Conservation (phyloP, 2,329 filamentous ascomycete genomes). For the Raffaelea deltoideospora region DNA sequence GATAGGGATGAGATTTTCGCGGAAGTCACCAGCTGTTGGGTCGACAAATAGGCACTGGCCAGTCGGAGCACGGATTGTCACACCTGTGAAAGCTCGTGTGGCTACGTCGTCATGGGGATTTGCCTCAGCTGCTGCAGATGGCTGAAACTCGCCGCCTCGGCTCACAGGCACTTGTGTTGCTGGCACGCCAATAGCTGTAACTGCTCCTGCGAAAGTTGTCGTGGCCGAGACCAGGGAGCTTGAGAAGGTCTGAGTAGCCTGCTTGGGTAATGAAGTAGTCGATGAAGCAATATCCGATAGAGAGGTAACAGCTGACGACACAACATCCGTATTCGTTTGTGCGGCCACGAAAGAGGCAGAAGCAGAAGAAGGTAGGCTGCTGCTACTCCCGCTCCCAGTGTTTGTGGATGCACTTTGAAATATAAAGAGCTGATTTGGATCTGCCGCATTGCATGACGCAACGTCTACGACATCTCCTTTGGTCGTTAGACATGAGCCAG, state of each 20-base stretch:
- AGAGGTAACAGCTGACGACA: not conserved
- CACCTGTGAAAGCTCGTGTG: conserved; percentile 26
- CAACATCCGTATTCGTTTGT: not conserved
- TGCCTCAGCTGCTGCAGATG: conserved; percentile 32
- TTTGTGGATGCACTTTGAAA: conserved; percentile 11
- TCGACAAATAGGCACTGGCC: conserved; percentile 37
- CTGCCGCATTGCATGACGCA: conserved; percentile 23
- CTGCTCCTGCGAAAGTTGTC: not conserved
- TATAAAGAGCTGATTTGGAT: conserved; percentile 27
- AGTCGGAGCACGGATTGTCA: conserved; percentile 29
- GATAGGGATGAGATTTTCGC: conserved; percentile 36
- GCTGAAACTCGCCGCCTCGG: conserved; percentile 31
- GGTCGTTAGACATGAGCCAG: conserved; percentile 30
- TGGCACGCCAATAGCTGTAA: conserved; percentile 20
- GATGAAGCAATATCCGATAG: too few relatives aligned
- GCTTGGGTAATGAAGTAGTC: too few relatives aligned
- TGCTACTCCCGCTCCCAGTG: too few relatives aligned
- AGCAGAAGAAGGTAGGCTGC: not conserved
- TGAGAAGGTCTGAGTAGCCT: too few relatives aligned
- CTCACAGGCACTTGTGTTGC: conserved; percentile 31
- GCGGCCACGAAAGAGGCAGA: not conserved
- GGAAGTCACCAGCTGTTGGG: conserved; percentile 36
- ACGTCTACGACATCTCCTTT: conserved; percentile 27
- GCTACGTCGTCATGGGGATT: conserved; percentile 31
- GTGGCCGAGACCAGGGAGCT: not conserved